Evolutionary conservation across 768 basidiomycete genomes (phyloP).

Genomic region (Trametes gibbosa): DNA sequence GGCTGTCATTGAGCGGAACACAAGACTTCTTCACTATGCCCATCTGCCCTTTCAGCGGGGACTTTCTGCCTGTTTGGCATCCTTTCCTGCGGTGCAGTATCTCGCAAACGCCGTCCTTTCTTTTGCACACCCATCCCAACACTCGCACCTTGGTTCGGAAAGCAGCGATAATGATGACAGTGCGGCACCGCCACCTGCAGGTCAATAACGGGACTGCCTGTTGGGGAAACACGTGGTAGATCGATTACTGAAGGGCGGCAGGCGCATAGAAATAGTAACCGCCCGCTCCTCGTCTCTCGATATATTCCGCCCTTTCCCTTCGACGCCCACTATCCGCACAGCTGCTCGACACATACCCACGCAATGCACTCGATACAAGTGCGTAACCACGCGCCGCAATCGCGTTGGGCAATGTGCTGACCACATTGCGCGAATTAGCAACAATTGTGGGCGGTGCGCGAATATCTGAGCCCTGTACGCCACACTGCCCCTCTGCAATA

Average conservation of each 20-base stretch:
- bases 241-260: constrained; percentile 10
- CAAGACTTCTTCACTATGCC: not conserved
- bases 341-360: constrained; percentile 10
- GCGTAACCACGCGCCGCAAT: not conserved
- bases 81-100: not conserved
- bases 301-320: not conserved
- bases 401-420: not conserved
- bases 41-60: not conserved
- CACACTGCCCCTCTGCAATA: constrained; percentile 17
- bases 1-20: not conserved
- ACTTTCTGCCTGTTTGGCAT: not conserved
- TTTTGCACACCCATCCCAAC: not conserved
- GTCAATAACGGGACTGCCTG: constrained; percentile 4
- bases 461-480: constrained; percentile 88
- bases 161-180: too few species aligned
- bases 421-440: constrained; percentile 47
- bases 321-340: not conserved
- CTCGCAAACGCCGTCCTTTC: not conserved
- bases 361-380: constrained; percentile 52
- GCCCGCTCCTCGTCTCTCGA: not conserved
- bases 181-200: constrained; percentile 4
- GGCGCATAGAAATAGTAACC: constrained; percentile 12
- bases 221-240: constrained; percentile 8
- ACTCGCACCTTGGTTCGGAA: not conserved
- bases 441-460: constrained; percentile 91